Evolutionary conservation across 139 green algal genomes (phyloP).

Genomic region (Nannochloris sp.): DNA sequence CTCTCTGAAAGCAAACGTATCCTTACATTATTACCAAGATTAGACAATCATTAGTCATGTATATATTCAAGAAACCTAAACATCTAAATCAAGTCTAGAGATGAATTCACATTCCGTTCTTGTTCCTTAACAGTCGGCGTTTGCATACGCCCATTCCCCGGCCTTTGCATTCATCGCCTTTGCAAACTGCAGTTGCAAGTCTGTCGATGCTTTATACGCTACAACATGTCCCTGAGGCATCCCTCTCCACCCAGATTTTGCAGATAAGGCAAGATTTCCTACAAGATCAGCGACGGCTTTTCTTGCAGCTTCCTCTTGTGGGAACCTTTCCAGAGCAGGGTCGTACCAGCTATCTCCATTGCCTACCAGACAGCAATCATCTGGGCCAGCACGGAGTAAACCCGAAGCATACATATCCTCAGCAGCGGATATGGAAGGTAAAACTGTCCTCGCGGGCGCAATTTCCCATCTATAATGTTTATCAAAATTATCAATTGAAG

Average conservation of each 20-base stretch:
- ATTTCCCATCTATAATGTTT: slow-evolving; percentile 9
- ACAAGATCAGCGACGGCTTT: background rate
- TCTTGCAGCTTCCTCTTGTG: slow-evolving; percentile 10
- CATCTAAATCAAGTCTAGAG: background rate
- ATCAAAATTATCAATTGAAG: background rate
- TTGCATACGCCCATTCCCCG: background rate
- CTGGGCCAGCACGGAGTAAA: slow-evolving; percentile 4
- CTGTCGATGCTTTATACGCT: background rate
- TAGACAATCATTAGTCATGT: no score
- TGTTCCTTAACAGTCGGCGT: background rate
- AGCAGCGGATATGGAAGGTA: background rate
- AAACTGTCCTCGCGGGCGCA: background rate
- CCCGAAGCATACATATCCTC: background rate
- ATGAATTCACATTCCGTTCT: background rate
- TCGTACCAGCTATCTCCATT: slow-evolving; percentile 8
- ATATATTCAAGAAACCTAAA: background rate
- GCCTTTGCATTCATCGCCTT: background rate
- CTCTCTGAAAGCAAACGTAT: no score
- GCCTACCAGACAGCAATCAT: slow-evolving; percentile 3
- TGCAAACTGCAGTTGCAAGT: slow-evolving; percentile 9
- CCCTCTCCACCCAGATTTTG: slow-evolving; percentile 3
- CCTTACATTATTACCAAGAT: no score
- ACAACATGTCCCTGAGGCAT: slow-evolving; percentile 20
- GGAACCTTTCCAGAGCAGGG: slow-evolving; percentile 1
- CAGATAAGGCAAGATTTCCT: slow-evolving; percentile 2